Evolutionary conservation across 768 basidiomycete genomes (phyloP), one percentile per base, ranked within the genome.

Genomic region (Pulveroboletus ravenelii): DNA sequence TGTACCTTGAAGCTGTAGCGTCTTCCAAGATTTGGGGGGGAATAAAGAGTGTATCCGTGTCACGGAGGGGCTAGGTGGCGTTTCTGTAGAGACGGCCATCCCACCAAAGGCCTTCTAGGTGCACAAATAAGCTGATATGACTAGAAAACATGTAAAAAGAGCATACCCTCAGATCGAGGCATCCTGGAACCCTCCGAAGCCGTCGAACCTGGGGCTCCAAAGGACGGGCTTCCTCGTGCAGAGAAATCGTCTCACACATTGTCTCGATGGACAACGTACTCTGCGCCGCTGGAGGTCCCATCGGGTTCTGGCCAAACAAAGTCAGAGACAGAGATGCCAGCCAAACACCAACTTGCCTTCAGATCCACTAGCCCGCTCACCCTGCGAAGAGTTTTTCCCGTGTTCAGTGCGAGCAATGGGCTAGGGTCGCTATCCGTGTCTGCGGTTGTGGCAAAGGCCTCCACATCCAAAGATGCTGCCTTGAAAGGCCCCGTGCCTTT

Each of bases 101-200:
- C 25, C 5, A 40, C 35, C 8, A 14, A 41, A 47, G 13, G 23
- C 48, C 38, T 41, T 32, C 48, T 56, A n/a, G 2, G 10, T 13
- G 3, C 10, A 6, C 23, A 25, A 17, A 27, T 51, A 9, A 50
- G 39, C 25, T 8, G 3, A 25, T 32, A 27, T 29, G 29, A 9
- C n/a, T 2, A 9, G 18, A 29, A 20, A 31, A 30, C 7, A 31
- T 43, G 17, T 18, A 9, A 18, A n/a, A 31, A 43, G 30, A 20
- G 41, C 41, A 4, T n/a, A 50, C 56, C 20, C 48, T 50, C 20
- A 58, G 15, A 10, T 53, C 10, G 29, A 29, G 36, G 31, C 37
- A 50, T 43, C 41, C 45, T 17, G 37, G 45, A 36, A 45, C 15
- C 30, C 49, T 59, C n/a, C 56, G 52, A 34, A 46, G 45, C 7